These are phyloP conservation scores for Solanum corneliomulleri DNA, from an alignment of 257 asterid species.

Conservation along the genomic window DNA sequence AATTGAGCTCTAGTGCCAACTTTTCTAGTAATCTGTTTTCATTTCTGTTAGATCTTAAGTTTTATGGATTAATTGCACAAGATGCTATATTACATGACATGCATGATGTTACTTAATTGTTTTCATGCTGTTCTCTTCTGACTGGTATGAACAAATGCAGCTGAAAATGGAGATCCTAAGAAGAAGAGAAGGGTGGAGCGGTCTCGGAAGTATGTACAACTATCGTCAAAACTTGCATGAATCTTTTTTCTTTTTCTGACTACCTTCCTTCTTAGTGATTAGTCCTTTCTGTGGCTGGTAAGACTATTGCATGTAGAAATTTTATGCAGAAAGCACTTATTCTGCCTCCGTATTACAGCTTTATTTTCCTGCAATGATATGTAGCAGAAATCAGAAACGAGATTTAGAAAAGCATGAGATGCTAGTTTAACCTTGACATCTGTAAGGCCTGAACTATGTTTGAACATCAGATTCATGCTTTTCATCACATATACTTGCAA, in stretches of 20 bases:
- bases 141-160: constrained; percentile 31
- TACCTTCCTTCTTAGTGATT: too few relatives aligned
- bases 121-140: neutral
- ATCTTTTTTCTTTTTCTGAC: too few relatives aligned
- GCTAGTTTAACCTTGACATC: neutral
- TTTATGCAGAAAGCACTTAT: too few relatives aligned
- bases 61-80: neutral
- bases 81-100: neutral
- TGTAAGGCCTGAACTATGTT: neutral
- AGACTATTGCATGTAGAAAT: neutral
- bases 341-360: too few relatives aligned
- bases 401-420: neutral
- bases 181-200: constrained; percentile 85
- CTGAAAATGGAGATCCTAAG: constrained; percentile 76
- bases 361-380: neutral
- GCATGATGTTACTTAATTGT: neutral
- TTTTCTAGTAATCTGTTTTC: neutral
- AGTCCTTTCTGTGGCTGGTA: neutral
- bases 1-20: neutral
- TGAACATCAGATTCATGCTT: neutral
- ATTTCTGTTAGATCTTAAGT: neutral
- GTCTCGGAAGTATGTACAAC: constrained; percentile 63
- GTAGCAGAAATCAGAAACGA: neutral
- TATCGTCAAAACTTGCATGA: neutral
- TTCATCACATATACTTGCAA: neutral